Evolutionary conservation across 1,284 basidiomycete genomes (phyloP), one percentile per base, ranked within the genome.

Genomic region (Trichosporon faecale): DNA sequence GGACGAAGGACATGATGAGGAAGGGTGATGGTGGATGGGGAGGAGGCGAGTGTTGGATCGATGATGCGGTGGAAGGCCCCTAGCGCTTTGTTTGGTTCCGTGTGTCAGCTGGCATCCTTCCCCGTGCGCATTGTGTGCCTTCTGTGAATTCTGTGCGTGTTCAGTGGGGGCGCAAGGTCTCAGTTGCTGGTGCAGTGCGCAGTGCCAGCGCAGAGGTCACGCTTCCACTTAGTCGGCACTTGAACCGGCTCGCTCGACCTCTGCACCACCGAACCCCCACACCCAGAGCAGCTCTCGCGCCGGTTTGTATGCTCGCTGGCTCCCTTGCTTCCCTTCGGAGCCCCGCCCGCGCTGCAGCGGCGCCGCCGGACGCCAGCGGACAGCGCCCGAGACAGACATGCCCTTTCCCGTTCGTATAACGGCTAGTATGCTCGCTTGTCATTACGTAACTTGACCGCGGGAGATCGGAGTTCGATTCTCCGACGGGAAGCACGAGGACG

Each of bases 371-470:
- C 23, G 49, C 49, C 21, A 25, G 49, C 49, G 16, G 6, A 7
- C 49, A 1, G 11, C 18, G 9, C 21, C 49, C 9, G 3, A 23
- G 49, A 3, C 49, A 23, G 12, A 8, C 21, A 11, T 25, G 21
- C 8, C n/a, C 23, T 11, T 52, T 52, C 49, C 49, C 49, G 49
- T 52, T 52, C 49, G 49, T 52, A 52, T 52, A 52, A 52, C 49
- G 49, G 49, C 49, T 52, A 52, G 49, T 52, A 52, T 52, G 49
- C 49, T 52, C 49, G 49, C 49, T 52, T 52, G 49, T 52, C 49
- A 52, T 52, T 52, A 52, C 49, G 49, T 52, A 52, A 52, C 49
- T 52, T 52, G 49, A 52, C 49, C 49, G 49, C 49, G 49, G 49
- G 49, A 52, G 49, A 52, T 52, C 49, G 49, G 49, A 52, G 49